A percentile compares a stretch with the other conserved stretches of the same genome.
Evolutionary conservation across 176 grass and related monocot species (phyloP).

Genomic region (Tillandsia leiboldiana): DNA sequence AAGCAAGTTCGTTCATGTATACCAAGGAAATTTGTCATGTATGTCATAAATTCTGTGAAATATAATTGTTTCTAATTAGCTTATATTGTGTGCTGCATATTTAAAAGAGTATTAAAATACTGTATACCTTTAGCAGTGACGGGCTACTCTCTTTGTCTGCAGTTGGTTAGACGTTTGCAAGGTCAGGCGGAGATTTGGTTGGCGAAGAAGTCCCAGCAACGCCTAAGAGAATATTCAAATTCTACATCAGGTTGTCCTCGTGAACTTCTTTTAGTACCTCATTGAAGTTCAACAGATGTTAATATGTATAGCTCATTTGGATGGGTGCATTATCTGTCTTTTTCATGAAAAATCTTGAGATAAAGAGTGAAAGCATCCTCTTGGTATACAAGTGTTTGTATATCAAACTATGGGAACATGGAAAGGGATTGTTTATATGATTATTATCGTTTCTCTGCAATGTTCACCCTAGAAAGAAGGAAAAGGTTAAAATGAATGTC

Average conservation of each 20-base stretch:
- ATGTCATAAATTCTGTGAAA: too few relatives aligned
- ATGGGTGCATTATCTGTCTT: neutral
- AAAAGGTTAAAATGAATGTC: too few relatives aligned
- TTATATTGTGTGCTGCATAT: neutral
- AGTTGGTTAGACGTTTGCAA: conserved; percentile 95
- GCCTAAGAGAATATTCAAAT: conserved; percentile 99
- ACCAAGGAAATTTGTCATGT: too few relatives aligned
- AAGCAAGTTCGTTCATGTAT: too few relatives aligned
- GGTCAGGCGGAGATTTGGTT: conserved; percentile 74
- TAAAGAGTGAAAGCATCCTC: too few relatives aligned
- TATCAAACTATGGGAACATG: too few relatives aligned
- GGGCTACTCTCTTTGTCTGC: conserved; percentile 24
- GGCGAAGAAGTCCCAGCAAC: conserved; percentile 82
- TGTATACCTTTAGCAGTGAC: neutral
- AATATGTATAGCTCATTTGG: conserved; percentile 7
- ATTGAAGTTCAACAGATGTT: conserved; percentile 5
- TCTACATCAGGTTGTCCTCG: conserved; percentile 68
- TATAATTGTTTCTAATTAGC: neutral
- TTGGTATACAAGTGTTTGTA: too few relatives aligned
- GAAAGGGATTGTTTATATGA: too few relatives aligned
- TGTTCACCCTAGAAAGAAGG: too few relatives aligned
- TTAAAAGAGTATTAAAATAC: neutral
- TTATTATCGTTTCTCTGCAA: too few relatives aligned
- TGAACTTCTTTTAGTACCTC: neutral
- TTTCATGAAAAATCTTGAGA: too few relatives aligned